Percentiles rank a stretch among this genome's conserved stretches.
These are phyloP conservation scores for Xylaria sp. DNA, from an alignment of 2,329 filamentous ascomycete species.

Conservation along the genomic window DNA sequence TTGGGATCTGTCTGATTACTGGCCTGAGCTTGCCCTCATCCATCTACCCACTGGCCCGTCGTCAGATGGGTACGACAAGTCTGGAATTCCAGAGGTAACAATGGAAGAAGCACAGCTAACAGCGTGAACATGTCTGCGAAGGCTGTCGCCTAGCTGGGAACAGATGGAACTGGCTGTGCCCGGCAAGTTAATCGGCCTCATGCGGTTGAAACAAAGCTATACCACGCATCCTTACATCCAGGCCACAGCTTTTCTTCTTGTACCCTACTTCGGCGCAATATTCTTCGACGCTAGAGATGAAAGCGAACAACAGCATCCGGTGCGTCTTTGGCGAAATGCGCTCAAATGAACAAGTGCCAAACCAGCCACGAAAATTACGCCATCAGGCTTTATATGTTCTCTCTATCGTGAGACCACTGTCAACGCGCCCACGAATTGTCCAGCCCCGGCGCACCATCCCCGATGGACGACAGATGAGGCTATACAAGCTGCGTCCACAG, in stretches of 20 bases:
- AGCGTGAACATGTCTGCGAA: not conserved
- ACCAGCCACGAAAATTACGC: too few species aligned
- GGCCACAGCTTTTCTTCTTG: not conserved
- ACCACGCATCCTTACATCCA: not conserved
- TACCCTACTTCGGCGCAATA: not conserved
- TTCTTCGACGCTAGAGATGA: not conserved
- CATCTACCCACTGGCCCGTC: constrained; percentile 11
- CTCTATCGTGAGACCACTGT: too few species aligned
- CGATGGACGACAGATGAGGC: too few species aligned
- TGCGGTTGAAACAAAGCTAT: not conserved
- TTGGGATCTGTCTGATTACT: constrained; percentile 21
- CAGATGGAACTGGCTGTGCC: not conserved
- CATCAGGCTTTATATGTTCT: too few species aligned
- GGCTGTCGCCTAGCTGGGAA: not conserved
- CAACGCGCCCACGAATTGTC: too few species aligned
- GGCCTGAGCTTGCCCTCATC: constrained; percentile 22
- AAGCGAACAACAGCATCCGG: too few species aligned
- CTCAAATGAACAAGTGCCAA: too few species aligned
- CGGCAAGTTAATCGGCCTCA: not conserved
- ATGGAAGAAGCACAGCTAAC: not conserved
- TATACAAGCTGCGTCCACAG: too few species aligned
- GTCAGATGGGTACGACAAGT: not conserved
- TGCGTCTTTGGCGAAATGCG: too few species aligned
- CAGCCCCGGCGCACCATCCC: too few species aligned
- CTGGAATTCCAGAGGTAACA: not conserved